Evolutionary conservation across 2,329 filamentous ascomycete genomes (phyloP).

Genomic region (Iodosphaeria phyllophila): DNA sequence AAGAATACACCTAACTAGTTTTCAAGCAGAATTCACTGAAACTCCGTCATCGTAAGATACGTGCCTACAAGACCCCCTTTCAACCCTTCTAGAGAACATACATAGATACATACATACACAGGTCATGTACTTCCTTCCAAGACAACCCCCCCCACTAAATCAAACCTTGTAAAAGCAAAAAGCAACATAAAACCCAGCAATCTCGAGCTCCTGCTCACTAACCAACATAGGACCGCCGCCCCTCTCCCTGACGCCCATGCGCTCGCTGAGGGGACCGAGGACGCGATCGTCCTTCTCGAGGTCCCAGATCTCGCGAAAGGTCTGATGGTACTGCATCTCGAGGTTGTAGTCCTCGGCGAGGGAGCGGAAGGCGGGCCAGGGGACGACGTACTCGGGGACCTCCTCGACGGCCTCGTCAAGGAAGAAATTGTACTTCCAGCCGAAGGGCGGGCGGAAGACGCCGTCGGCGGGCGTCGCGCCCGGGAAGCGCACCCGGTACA

Average conservation of each 20-base stretch:
- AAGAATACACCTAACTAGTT: too few relatives aligned
- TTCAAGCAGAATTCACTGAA: too few relatives aligned
- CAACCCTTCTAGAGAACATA: too few relatives aligned
- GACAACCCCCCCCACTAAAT: too few relatives aligned
- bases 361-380: slow-evolving; percentile 93
- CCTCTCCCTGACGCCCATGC: slow-evolving; percentile 80
- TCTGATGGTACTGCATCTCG: slow-evolving; percentile 83
- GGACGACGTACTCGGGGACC: slow-evolving; percentile 93
- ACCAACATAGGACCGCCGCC: slow-evolving; percentile 50
- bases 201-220: slow-evolving; percentile 77
- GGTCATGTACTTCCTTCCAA: too few relatives aligned
- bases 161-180: slow-evolving; percentile 96
- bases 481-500: slow-evolving; percentile 82
- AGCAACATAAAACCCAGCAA: slow-evolving; percentile 76
- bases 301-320: slow-evolving; percentile 81
- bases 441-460: slow-evolving; percentile 82
- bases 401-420: slow-evolving; percentile 91
- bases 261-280: slow-evolving; percentile 69
- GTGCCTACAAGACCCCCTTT: too few relatives aligned
- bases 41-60: too few relatives aligned
- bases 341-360: slow-evolving; percentile 93
- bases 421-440: slow-evolving; percentile 97
- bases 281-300: slow-evolving; percentile 73
- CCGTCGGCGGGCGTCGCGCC: slow-evolving; percentile 69
- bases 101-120: too few relatives aligned